Evolutionary conservation across 805 yeast genomes (phyloP).

Genomic region (Barnettozyma wickerhamii): DNA sequence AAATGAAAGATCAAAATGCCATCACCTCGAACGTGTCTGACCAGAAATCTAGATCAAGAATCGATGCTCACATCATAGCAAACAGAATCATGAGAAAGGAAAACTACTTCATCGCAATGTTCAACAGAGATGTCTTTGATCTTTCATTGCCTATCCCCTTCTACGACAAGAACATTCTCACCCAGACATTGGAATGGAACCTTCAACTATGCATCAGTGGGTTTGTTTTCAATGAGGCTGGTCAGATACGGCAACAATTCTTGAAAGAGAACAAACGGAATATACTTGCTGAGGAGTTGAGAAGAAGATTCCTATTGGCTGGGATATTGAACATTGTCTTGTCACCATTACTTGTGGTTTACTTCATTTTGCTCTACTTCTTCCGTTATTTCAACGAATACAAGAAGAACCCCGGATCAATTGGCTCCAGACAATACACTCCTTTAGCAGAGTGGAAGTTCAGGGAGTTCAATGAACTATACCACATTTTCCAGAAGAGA

Average conservation of each 20-base stretch:
- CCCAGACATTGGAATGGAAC: constrained; percentile 94
- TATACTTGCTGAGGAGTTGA: constrained; percentile 61
- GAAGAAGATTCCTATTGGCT: constrained; percentile 79
- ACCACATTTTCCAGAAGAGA: constrained; percentile 80
- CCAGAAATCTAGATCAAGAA: constrained; percentile 62
- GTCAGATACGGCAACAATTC: constrained; percentile 71
- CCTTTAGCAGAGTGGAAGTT: constrained; percentile 95
- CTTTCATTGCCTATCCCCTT: constrained; percentile 54
- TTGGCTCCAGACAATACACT: constrained; percentile 83
- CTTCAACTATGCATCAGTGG: constrained; percentile 83
- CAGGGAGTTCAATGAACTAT: constrained; percentile 89
- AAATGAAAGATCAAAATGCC: constrained; percentile 77
- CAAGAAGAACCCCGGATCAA: constrained; percentile 78
- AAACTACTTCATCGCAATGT: constrained; percentile 86
- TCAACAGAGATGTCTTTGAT: constrained; percentile 72
- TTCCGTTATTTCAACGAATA: constrained; percentile 91
- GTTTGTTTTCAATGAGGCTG: constrained; percentile 76
- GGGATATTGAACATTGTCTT: constrained; percentile 78
- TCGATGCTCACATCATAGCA: constrained; percentile 93
- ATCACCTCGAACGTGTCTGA: constrained; percentile 45
- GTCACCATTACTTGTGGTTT: constrained; percentile 82
- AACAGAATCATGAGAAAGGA: constrained; percentile 95
- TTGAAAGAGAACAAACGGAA: constrained; percentile 68
- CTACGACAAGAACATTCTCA: constrained; percentile 43
- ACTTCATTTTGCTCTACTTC: constrained; percentile 79